phyloP scores from a whole-genome alignment of 495 filamentous ascomycete species.

The Alectoria sarmentosa region DNA sequence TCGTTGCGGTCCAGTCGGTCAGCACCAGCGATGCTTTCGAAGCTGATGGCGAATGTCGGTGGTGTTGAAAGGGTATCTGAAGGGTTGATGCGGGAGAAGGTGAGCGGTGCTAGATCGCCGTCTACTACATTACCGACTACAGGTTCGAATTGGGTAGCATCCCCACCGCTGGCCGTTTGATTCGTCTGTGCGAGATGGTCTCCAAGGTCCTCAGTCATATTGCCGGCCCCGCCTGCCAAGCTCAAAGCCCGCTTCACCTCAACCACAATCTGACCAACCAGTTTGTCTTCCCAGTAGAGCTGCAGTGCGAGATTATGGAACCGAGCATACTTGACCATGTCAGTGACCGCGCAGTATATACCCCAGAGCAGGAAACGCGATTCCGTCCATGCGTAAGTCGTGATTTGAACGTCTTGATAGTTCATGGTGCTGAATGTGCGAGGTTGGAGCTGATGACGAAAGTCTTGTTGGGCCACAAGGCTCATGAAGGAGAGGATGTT shows the following conservation, averaged over 20 bases:
- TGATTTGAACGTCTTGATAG: background rate
- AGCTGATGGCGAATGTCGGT: background rate
- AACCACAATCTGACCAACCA: background rate
- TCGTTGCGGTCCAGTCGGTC: background rate
- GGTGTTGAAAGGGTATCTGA: background rate
- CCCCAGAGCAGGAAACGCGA: constrained; percentile 2
- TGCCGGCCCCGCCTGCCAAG: background rate
- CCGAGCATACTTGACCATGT: background rate
- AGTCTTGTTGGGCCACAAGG: background rate
- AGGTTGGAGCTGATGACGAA: background rate
- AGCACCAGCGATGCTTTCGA: background rate
- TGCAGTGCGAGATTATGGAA: background rate
- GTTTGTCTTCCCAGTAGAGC: background rate
- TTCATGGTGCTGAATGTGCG: background rate
- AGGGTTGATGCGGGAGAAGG: background rate
- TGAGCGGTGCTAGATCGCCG: background rate
- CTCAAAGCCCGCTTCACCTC: background rate
- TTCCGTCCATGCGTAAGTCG: background rate
- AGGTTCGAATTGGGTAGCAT: background rate
- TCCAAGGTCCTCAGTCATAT: background rate
- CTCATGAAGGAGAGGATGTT: constrained; percentile 5
- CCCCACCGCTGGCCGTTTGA: background rate
- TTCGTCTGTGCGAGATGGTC: background rate
- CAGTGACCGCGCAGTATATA: background rate
- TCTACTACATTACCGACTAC: background rate